Conservation (phyloP, 345 rosid species). For the Aquilaria malaccensis region DNA sequence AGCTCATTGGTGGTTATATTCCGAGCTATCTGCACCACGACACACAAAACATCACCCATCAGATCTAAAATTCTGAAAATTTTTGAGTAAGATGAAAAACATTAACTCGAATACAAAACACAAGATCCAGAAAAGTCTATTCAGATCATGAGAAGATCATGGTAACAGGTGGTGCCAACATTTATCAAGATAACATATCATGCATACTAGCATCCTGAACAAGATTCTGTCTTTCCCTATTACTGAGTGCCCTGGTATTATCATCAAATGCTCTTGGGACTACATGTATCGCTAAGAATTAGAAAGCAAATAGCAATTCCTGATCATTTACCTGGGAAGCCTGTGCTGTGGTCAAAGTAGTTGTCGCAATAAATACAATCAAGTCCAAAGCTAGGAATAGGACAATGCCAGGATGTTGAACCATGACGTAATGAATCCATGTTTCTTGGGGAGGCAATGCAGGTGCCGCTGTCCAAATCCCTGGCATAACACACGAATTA, state of each 20-base stretch:
- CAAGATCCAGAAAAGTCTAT: no score
- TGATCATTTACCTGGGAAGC: constrained; percentile 55
- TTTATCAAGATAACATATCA: no score
- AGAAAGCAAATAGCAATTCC: background rate
- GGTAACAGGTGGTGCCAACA: no score
- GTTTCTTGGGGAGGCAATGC: constrained; percentile 33
- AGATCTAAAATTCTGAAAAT: background rate
- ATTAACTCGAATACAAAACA: no score
- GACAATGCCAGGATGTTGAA: constrained; percentile 61
- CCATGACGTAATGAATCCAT: constrained; percentile 51
- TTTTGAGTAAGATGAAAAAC: background rate
- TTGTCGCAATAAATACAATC: constrained; percentile 43
- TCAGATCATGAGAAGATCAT: no score
- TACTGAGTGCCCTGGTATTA: background rate
- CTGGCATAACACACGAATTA: constrained; percentile 31
- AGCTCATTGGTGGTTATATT: constrained; percentile 88
- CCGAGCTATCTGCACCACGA: constrained; percentile 59
- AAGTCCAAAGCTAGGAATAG: constrained; percentile 57
- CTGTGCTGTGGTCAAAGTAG: constrained; percentile 55
- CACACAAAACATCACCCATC: background rate
- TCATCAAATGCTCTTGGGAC: background rate
- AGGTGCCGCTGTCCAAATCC: constrained; percentile 50
- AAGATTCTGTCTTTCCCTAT: background rate
- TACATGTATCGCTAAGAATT: background rate
- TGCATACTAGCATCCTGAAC: background rate